phyloP scores from a whole-genome alignment of 257 asterid species.

The Lycium ferocissimum region DNA sequence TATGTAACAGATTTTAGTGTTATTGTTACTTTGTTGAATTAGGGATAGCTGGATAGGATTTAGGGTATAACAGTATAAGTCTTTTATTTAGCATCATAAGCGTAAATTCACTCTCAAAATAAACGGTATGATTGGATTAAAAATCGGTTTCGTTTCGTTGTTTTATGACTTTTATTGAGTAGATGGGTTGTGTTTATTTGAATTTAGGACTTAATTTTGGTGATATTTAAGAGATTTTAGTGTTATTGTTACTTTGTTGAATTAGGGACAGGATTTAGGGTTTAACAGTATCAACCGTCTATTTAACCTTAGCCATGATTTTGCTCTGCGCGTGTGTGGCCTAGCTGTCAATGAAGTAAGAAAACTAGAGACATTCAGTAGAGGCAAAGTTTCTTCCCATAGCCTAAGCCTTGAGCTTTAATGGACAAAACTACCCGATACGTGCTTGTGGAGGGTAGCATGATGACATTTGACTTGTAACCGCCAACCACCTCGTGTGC shows the following conservation, averaged over 20 bases:
- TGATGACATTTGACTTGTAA: background rate
- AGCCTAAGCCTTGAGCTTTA: background rate
- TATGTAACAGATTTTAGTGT: background rate
- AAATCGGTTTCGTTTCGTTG: no score
- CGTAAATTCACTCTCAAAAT: no score
- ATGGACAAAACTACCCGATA: background rate
- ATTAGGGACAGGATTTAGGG: constrained; percentile 1
- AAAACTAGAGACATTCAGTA: background rate
- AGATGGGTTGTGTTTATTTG: background rate
- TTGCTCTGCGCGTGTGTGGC: background rate
- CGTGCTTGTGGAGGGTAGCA: background rate
- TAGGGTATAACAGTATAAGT: no score
- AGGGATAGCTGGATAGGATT: no score
- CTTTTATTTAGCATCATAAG: no score
- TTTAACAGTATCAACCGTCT: background rate
- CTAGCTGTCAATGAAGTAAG: background rate
- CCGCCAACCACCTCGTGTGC: background rate
- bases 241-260: background rate
- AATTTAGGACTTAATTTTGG: background rate
- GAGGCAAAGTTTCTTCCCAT: background rate
- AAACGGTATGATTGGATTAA: no score
- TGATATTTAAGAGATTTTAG: background rate
- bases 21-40: no score
- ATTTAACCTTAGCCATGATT: background rate
- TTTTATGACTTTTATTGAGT: no score